These are phyloP conservation scores for Tricholoma saponaceum DNA, from an alignment of 768 basidiomycete species.

Conservation along the genomic window DNA sequence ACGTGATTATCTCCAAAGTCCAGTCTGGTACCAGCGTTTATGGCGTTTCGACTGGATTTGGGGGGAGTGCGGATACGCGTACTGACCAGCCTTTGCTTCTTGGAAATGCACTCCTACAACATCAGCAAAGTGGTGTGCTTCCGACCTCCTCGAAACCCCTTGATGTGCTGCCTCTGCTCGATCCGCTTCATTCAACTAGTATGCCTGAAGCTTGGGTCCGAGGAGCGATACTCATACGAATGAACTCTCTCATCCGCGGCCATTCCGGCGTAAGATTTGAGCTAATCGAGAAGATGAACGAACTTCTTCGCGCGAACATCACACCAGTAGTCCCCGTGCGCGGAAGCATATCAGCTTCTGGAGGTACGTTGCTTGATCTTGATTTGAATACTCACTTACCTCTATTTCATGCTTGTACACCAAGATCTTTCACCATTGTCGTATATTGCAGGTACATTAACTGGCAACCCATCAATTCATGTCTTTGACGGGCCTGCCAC, in stretches of 20 bases:
- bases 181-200: conserved; percentile 59
- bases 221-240: conserved; percentile 80
- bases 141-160: conserved; percentile 49
- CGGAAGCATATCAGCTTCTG: conserved; percentile 80
- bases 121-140: conserved; percentile 73
- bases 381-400: conserved; percentile 6
- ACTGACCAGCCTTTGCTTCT: conserved; percentile 71
- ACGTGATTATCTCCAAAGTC: conserved; percentile 64
- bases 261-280: conserved; percentile 85
- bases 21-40: conserved; percentile 69
- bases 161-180: conserved; percentile 61
- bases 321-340: conserved; percentile 80
- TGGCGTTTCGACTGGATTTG: conserved; percentile 81
- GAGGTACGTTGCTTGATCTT: conserved; percentile 42
- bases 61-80: conserved; percentile 85
- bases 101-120: conserved; percentile 80
- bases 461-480: conserved; percentile 76
- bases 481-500: conserved; percentile 55
- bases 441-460: conserved; percentile 77
- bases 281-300: conserved; percentile 74
- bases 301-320: conserved; percentile 66
- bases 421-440: conserved; percentile 75
- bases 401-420: conserved; percentile 1
- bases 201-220: conserved; percentile 91
- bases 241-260: conserved; percentile 86